Evolutionary conservation across 176 grass and related monocot genomes (phyloP), one percentile per base, ranked within the genome.

Genomic region (Triticum monococcum): DNA sequence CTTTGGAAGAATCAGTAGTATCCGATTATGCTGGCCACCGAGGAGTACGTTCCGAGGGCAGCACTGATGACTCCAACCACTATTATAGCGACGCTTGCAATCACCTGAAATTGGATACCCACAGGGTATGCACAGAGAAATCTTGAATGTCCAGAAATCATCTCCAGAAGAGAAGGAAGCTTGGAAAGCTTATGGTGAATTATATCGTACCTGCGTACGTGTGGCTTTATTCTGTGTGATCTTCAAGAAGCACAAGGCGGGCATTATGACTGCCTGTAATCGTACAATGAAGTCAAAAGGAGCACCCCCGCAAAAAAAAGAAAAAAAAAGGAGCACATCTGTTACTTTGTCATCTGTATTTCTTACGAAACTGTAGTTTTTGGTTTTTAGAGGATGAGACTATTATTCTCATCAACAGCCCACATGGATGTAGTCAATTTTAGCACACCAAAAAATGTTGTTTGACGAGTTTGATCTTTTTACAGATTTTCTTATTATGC

Each of bases 221-320:
- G 91, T 96, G n/a, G 96, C 91, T 89, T 98, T 96, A 40, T 88
- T 91, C 45, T 86, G 46, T 20, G 37, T 54, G n/a, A 96, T 98
- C 93, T 88, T 94, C 87, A 98, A 75, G 84, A 96, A 98, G 81
- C 97, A 98, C 22, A 98, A 64, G 20, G 97, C 86, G 3, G 97
- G 97, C 82, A 98, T 92, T 96, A 98, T 85, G 64, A 98, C 20
- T 7, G 93, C 93, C 93, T 98, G 93, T 67, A 52, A 90, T 80
- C 9, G 31, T 48, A 20, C 32, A 79, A 56, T 56, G 4, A 75
- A 23, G 7, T 71, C 14, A 20, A 20, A 40, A 67, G 20, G 37
- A 25, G 81, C n/a, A 74, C 38, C 28, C 28, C 28, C 28, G 28
- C 28, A 28, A 28, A 28, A 28, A 28, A 28, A 28, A 0, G 28